A percentile compares a stretch with the other conserved stretches of the same genome.
These are phyloP conservation scores for Phytophthora colocasiae DNA, from an alignment of 352 stramenopile genomes.

Conservation along the genomic window DNA sequence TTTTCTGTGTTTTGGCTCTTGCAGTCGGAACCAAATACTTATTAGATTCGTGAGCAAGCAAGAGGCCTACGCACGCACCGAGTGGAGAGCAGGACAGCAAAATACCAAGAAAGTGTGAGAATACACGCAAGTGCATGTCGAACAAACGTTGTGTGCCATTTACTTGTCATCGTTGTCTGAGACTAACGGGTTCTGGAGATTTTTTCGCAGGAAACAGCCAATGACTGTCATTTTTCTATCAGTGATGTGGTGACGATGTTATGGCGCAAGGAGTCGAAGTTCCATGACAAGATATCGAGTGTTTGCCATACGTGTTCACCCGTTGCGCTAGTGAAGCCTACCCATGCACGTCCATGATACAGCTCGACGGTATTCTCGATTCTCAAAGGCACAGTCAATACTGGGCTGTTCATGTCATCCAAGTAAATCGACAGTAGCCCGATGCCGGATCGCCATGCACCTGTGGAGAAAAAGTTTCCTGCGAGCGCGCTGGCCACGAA, in stretches of 20 bases:
- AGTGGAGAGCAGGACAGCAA: conserved; percentile 43
- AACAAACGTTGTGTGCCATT: conserved; percentile 28
- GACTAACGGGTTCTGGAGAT: conserved; percentile 9
- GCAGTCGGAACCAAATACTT: conserved; percentile 57
- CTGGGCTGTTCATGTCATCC: conserved; percentile 82
- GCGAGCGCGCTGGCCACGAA: conserved; percentile 65
- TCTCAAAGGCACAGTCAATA: conserved; percentile 87
- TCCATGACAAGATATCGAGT: conserved; percentile 90
- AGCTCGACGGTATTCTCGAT: conserved; percentile 84
- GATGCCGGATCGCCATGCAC: conserved; percentile 66
- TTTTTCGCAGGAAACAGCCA: background rate
- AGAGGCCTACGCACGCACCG: conserved; percentile 45
- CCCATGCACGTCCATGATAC: conserved; percentile 84
- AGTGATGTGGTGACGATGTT: conserved; percentile 32
- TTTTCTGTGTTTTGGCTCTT: conserved; percentile 54
- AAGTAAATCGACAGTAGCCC: conserved; percentile 89
- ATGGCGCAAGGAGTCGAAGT: conserved; percentile 68
- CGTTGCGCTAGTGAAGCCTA: conserved; percentile 94
- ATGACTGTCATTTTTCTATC: conserved; percentile 15
- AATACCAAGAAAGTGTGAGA: conserved; percentile 49
- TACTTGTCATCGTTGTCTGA: conserved; percentile 18
- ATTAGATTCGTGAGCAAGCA: conserved; percentile 61
- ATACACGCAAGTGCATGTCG: conserved; percentile 49
- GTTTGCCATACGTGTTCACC: conserved; percentile 85
- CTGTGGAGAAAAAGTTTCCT: conserved; percentile 72